Conservation (phyloP, 169 alveolate genomes). For the Toxoplasma gondii region DNA sequence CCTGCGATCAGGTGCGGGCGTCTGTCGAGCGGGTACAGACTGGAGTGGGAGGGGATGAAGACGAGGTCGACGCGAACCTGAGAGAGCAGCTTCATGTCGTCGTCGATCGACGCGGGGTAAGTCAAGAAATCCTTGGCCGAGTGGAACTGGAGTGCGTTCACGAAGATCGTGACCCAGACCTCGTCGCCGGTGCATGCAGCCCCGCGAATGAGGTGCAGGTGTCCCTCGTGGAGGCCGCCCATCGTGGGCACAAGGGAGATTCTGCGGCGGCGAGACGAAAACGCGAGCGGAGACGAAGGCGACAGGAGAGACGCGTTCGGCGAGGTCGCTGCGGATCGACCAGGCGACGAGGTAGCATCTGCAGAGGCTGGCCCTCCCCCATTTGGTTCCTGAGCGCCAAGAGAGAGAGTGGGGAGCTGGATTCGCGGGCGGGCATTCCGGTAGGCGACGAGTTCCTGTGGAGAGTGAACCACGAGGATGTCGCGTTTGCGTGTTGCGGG, state of each 20-base stretch:
- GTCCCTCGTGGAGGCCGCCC: conserved; percentile 66
- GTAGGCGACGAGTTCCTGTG: conserved; percentile 22
- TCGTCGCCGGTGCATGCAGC: conserved; percentile 43
- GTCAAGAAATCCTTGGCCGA: conserved; percentile 28
- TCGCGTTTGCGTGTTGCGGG: not conserved
- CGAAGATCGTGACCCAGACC: conserved; percentile 55
- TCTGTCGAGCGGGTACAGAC: conserved; percentile 8
- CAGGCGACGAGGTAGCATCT: not conserved
- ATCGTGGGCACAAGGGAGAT: conserved; percentile 49
- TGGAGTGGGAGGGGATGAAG: not conserved
- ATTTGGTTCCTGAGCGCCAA: not conserved
- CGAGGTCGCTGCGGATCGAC: not conserved
- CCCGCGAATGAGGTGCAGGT: conserved; percentile 27
- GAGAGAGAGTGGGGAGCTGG: not conserved
- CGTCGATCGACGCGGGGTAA: conserved; percentile 39
- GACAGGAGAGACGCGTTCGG: not conserved
- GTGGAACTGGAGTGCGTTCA: conserved; percentile 58
- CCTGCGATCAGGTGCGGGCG: not conserved
- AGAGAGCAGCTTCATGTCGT: conserved; percentile 17
- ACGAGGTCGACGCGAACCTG: not conserved
- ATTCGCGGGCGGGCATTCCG: not conserved
- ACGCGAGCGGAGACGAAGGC: not conserved
- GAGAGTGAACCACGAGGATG: conserved; percentile 1
- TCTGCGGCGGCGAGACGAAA: not conserved
- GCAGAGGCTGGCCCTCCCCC: not conserved